Evolutionary conservation across 2,329 filamentous ascomycete genomes (phyloP).

Genomic region (Sclerotinia minor): DNA sequence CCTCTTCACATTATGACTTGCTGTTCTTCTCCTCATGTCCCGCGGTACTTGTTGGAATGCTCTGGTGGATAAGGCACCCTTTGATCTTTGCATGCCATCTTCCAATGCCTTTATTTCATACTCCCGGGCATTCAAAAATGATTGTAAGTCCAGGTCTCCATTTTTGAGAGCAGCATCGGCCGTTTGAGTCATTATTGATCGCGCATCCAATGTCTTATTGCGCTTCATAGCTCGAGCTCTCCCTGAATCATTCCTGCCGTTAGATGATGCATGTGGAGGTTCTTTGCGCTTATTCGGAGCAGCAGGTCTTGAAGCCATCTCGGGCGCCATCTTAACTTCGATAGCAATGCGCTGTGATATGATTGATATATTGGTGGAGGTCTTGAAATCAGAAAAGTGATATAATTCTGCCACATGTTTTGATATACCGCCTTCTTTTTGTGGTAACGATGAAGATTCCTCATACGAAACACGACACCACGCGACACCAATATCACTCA

Average conservation of each 20-base stretch:
- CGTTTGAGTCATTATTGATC: constrained; percentile 49
- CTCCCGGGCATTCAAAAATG: constrained; percentile 81
- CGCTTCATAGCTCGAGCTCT: constrained; percentile 43
- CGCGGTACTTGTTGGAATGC: constrained; percentile 92
- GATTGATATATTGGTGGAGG: constrained; percentile 3
- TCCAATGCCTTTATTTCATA: constrained; percentile 88
- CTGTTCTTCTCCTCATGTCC: constrained; percentile 79
- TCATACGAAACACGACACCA: constrained; percentile 15
- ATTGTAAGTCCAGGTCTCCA: constrained; percentile 81
- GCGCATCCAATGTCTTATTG: constrained; percentile 47
- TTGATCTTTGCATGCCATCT: constrained; percentile 75
- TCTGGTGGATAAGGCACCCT: constrained; percentile 59
- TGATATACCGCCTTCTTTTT: background rate
- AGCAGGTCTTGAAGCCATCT: constrained; percentile 33
- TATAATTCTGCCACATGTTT: constrained; percentile 9
- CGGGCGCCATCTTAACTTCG: background rate
- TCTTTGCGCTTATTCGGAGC: constrained; percentile 37
- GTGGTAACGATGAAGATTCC: background rate
- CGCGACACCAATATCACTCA: constrained; percentile 4
- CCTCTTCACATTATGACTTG: constrained; percentile 91
- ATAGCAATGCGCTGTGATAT: background rate
- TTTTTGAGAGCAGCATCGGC: constrained; percentile 50
- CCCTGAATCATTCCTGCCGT: constrained; percentile 23
- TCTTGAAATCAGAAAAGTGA: constrained; percentile 4
- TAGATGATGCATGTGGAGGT: constrained; percentile 31